Base-by-base conservation (phyloP, 179 eudicot genomes). In the Pouteria campechiana region DNA sequence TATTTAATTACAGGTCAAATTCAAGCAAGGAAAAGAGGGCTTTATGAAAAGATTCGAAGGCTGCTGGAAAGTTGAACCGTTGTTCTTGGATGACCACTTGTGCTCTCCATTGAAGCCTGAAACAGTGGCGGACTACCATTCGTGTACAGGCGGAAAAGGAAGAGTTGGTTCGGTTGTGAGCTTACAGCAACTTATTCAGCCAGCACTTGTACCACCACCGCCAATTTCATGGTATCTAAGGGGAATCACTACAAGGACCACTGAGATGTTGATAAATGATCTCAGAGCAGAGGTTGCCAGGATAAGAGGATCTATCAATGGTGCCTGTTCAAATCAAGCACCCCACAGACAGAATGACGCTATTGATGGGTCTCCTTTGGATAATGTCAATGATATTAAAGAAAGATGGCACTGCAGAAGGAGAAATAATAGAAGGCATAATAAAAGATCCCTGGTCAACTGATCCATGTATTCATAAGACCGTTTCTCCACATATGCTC, bases 21-120 rank as follows among this genome's bases (percentile, higher is more conserved):
- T 83, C 79, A 87, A 73, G 64, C 99, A 92, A 68, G 61, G 75
- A 34, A 87, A 82, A 46, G 60, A 84, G 1, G 96, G 95, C 37
- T 87, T 86, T 46, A 90, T 90, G 98, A 57, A 90, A 55, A 82
- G 61, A 57, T 90, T 90, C 28, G 98, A 90, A 73, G 98, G 98
- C 17, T 70, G 79, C 52, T 90, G 98, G 98, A 82, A 50, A 52
- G 77, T 87, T 17, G 94, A 87, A 36, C 98, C 96, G 7, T 16
- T 87, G 27, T 66, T 87, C 23, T 71, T 87, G 7, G 99, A 92
- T 36, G 85, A 80, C 63, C 57, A 75, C 17, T 35, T 58, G 3
- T 92, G 96, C 58, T 67, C 48, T 41, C 96, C 92, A 6, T 72
- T 62, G 15, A 73, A 71, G 51, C 99, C 96, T 5, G 66, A 58